Conservation (phyloP, 257 asterid genomes). For the Rubia yunnanensis region DNA sequence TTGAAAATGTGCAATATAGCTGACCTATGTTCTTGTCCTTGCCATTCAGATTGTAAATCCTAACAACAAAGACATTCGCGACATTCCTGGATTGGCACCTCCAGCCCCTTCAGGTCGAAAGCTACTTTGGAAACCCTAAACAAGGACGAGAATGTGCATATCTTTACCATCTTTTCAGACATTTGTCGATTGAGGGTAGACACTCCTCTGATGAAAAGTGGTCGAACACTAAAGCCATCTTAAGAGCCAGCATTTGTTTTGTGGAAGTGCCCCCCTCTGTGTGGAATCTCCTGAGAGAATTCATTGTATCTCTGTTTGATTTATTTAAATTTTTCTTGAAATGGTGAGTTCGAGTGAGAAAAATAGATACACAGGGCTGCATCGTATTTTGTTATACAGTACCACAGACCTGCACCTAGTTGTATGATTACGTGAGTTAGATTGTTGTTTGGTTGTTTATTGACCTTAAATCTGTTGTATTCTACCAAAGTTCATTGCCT, state of each 20-base stretch:
- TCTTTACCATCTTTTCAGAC: neutral
- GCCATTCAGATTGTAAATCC: slow-evolving; percentile 75
- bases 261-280: neutral
- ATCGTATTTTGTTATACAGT: neutral
- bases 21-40: neutral
- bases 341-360: neutral
- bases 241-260: neutral
- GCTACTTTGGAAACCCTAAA: slow-evolving; percentile 49
- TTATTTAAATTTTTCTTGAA: neutral
- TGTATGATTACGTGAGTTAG: neutral
- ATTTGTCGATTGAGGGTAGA: slow-evolving; percentile 4
- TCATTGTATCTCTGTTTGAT: slow-evolving; percentile 7
- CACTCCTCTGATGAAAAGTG: neutral
- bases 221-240: neutral
- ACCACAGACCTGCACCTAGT: slow-evolving; percentile 1
- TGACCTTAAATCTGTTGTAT: neutral
- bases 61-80: slow-evolving; percentile 66
- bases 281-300: slow-evolving; percentile 1
- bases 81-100: slow-evolving; percentile 94
- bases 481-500: neutral
- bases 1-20: neutral
- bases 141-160: slow-evolving; percentile 17
- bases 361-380: slow-evolving; percentile 2
- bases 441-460: neutral
- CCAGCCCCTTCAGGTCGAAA: slow-evolving; percentile 66